Conservation (phyloP, 2,329 filamentous ascomycete genomes). For the Rutstroemia sp. region DNA sequence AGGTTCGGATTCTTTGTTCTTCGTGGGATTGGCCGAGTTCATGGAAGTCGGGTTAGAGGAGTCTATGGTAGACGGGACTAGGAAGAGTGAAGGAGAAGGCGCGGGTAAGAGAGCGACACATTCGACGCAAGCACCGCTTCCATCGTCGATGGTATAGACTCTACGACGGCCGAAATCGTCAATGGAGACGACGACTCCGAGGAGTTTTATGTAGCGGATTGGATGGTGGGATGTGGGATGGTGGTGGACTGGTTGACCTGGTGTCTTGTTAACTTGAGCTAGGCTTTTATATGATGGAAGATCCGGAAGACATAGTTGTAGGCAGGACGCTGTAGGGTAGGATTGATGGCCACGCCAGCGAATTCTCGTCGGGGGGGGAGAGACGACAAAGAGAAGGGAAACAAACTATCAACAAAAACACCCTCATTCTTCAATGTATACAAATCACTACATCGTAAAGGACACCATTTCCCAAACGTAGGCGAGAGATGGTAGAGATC, state of each 20-base stretch:
- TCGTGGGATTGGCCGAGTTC: too few relatives aligned
- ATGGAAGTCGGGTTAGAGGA: neutral
- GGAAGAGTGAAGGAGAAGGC: neutral
- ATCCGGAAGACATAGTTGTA: neutral
- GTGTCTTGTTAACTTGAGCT: neutral
- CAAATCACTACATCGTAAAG: constrained; percentile 45
- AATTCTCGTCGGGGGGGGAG: neutral
- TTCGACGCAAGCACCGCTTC: constrained; percentile 53
- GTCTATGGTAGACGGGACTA: neutral
- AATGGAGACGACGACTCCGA: constrained; percentile 61
- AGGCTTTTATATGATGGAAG: neutral
- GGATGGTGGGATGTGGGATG: constrained; percentile 57
- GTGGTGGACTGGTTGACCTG: constrained; percentile 54
- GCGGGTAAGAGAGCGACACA: constrained; percentile 21
- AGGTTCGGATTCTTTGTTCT: constrained; percentile 34
- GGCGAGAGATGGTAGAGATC: constrained; percentile 58
- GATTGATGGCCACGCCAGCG: neutral
- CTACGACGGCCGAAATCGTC: constrained; percentile 41
- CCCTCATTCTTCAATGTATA: constrained; percentile 38
- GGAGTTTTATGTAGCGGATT: constrained; percentile 65
- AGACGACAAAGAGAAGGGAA: neutral
- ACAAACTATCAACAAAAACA: constrained; percentile 45
- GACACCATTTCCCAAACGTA: constrained; percentile 53
- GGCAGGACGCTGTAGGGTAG: too few relatives aligned
- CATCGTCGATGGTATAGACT: constrained; percentile 57